Conservation (phyloP, 306 rosid genomes). For the Quercus suber region DNA sequence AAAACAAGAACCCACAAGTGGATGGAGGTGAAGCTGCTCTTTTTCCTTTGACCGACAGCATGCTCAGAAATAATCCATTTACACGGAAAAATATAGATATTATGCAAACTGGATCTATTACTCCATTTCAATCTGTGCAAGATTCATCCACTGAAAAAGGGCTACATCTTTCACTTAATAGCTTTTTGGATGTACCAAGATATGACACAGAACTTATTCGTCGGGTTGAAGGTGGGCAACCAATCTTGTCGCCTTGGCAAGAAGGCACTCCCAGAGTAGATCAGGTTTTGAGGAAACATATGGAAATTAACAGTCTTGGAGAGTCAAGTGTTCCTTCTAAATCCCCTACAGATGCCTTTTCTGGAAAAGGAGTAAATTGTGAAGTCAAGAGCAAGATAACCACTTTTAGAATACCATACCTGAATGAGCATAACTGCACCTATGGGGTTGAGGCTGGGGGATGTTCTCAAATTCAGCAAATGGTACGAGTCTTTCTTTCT, state of each 20-base stretch:
- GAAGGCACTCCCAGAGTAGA: constrained; percentile 49
- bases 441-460: constrained; percentile 37
- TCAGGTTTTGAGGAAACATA: constrained; percentile 42
- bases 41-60: constrained; percentile 37
- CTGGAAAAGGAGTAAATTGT: constrained; percentile 38
- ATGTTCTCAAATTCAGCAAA: constrained; percentile 32
- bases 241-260: constrained; percentile 47
- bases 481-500: constrained; percentile 31
- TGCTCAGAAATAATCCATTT: constrained; percentile 28
- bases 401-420: constrained; percentile 28
- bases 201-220: constrained; percentile 46
- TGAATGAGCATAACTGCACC: constrained; percentile 28
- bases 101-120: constrained; percentile 34
- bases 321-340: constrained; percentile 43
- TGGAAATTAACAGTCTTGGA: constrained; percentile 40
- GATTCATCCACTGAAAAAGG: constrained; percentile 44
- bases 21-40: constrained; percentile 39
- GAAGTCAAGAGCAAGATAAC: constrained; percentile 39
- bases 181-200: constrained; percentile 40
- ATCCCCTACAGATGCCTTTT: constrained; percentile 29
- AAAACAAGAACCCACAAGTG: constrained; percentile 50
- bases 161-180: constrained; percentile 63
- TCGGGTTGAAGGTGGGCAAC: constrained; percentile 43
- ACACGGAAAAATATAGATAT: constrained; percentile 43
- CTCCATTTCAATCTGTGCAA: constrained; percentile 42